phyloP scores from a whole-genome alignment of 805 yeast genomes.

The Metschnikowia lochheadii region DNA sequence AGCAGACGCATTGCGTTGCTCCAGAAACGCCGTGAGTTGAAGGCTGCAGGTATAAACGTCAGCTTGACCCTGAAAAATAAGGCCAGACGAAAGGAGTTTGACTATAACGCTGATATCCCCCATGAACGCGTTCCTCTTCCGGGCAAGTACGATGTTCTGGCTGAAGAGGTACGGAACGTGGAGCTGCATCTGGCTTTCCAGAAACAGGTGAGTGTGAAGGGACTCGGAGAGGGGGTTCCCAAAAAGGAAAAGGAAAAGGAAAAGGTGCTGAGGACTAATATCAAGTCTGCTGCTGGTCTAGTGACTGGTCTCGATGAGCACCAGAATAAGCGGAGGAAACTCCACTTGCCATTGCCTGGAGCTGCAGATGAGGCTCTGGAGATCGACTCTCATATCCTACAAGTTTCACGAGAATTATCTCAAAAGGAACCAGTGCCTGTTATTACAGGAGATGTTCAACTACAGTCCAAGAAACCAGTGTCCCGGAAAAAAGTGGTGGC shows the following conservation, averaged over 20 bases:
- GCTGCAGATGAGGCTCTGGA: conserved; percentile 11
- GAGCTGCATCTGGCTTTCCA: conserved; percentile 40
- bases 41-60: conserved; percentile 68
- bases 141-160: conserved; percentile 65
- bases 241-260: conserved; percentile 9
- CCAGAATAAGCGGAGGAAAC: conserved; percentile 22
- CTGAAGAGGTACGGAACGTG: conserved; percentile 48
- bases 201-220: conserved; percentile 38
- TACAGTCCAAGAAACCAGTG: background rate
- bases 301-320: conserved; percentile 20
- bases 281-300: conserved; percentile 23
- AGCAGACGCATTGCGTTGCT: conserved; percentile 69
- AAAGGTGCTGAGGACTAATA: conserved; percentile 18
- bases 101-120: conserved; percentile 79
- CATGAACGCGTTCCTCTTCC: conserved; percentile 65
- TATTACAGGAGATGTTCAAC: background rate
- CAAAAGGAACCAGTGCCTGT: conserved; percentile 20
- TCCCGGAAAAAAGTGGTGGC: background rate
- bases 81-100: conserved; percentile 58
- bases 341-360: conserved; percentile 26
- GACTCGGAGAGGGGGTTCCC: conserved; percentile 22
- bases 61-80: conserved; percentile 50
- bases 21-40: conserved; percentile 76
- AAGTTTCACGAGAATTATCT: conserved; percentile 21
- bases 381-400: conserved; percentile 32